A percentile compares a stretch with the other conserved stretches of the same genome.
Evolutionary conservation across 768 basidiomycete genomes (phyloP).

Genomic region (Termitomyces sp.): DNA sequence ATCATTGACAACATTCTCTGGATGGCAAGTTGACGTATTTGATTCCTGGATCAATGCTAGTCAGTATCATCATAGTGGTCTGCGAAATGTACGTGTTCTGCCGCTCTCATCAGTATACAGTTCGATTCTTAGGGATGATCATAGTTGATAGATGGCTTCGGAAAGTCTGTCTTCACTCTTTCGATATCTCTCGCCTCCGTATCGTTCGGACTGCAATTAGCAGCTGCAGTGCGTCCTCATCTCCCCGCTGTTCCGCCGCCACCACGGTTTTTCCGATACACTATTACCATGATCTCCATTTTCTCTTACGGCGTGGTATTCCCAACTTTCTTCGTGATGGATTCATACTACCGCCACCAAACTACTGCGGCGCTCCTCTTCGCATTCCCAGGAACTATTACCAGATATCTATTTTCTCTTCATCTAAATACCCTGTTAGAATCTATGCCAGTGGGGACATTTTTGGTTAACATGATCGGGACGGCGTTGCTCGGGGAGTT

Average conservation of each 20-base stretch:
- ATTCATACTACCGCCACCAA: constrained; percentile 64
- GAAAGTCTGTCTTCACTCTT: constrained; percentile 76
- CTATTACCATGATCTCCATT: constrained; percentile 51
- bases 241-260: constrained; percentile 42
- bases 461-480: constrained; percentile 70
- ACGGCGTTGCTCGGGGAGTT: constrained; percentile 80
- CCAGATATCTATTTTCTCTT: constrained; percentile 76
- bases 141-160: constrained; percentile 86
- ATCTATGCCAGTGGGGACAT: constrained; percentile 75
- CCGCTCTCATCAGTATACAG: neutral
- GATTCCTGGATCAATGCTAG: constrained; percentile 75
- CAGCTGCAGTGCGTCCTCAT: constrained; percentile 35
- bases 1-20: constrained; percentile 93
- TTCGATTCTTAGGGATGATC: neutral
- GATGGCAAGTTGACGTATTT: constrained; percentile 91
- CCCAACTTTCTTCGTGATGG: constrained; percentile 74
- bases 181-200: constrained; percentile 75
- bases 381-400: constrained; percentile 83
- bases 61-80: constrained; percentile 52
- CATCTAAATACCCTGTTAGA: constrained; percentile 62
- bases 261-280: constrained; percentile 40
- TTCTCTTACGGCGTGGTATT: constrained; percentile 73
- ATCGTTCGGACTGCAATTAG: constrained; percentile 67
- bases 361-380: constrained; percentile 88
- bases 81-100: constrained; percentile 61